A percentile compares a stretch with the other conserved stretches of the same genome.
These are phyloP conservation scores for Cotoneaster glaucophyllus DNA, from an alignment of 306 rosid species.

Conservation along the genomic window DNA sequence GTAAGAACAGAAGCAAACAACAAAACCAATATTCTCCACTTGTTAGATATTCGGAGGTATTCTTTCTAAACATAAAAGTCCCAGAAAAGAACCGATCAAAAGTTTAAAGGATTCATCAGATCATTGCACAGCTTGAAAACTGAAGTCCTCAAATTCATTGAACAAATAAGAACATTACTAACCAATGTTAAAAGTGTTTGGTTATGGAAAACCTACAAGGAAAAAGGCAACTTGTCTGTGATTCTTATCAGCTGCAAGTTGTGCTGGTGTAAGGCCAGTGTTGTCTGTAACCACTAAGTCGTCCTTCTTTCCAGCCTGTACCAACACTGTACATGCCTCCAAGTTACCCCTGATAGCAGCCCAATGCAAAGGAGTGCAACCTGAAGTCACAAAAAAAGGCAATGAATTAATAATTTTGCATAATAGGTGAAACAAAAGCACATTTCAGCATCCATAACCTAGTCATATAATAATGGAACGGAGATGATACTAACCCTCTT, in stretches of 20 bases:
- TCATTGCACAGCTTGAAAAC: not conserved
- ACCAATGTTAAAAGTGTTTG: conserved; percentile 29
- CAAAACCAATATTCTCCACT: not conserved
- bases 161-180: conserved; percentile 23
- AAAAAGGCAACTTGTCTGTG: conserved; percentile 99
- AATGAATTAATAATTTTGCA: not conserved
- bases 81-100: not conserved
- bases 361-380: conserved; percentile 98
- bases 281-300: conserved; percentile 85
- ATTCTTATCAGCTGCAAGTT: conserved; percentile 91
- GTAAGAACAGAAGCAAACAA: not conserved
- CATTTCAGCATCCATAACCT: not conserved
- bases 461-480: not conserved
- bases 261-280: conserved; percentile 97
- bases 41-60: not conserved
- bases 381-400: conserved; percentile 35
- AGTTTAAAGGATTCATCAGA: not conserved
- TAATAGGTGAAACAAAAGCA: conserved; percentile 3
- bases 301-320: conserved; percentile 97
- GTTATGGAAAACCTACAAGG: conserved; percentile 79
- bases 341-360: conserved; percentile 94
- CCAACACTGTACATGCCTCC: conserved; percentile 97
- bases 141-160: not conserved
- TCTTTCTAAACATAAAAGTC: not conserved
- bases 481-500: conserved; percentile 59